A percentile compares a stretch with the other conserved stretches of the same genome.
phyloP scores from a whole-genome alignment of 1,284 basidiomycete genomes.

The Tilletiopsis washingtonensis region DNA sequence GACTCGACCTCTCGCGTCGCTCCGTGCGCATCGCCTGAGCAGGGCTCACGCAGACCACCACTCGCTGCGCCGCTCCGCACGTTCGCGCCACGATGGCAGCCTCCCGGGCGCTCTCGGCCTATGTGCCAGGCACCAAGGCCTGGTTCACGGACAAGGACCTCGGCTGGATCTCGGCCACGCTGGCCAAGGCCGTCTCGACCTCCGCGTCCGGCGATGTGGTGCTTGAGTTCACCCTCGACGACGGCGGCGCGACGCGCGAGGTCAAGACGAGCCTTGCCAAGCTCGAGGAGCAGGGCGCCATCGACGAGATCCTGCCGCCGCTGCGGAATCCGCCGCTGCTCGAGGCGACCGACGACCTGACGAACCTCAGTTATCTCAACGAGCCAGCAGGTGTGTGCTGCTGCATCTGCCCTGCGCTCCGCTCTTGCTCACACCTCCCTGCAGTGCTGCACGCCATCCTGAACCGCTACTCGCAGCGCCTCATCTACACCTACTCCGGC shows the following conservation, averaged over 20 bases:
- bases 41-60: too few species aligned
- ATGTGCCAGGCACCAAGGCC: conserved; percentile 47
- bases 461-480: conserved; percentile 91
- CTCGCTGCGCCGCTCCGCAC: too few species aligned
- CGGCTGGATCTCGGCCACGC: conserved; percentile 84
- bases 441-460: conserved; percentile 91
- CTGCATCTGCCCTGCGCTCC: neutral
- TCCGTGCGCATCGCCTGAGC: too few species aligned
- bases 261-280: conserved; percentile 34
- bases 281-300: conserved; percentile 23
- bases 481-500: conserved; percentile 97
- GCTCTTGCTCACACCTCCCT: conserved; percentile 1
- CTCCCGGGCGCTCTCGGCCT: conserved; percentile 39
- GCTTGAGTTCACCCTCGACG: conserved; percentile 38
- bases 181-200: conserved; percentile 51
- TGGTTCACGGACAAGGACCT: conserved; percentile 84
- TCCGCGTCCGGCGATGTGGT: conserved; percentile 26
- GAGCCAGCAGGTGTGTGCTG: conserved; percentile 78
- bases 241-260: conserved; percentile 26
- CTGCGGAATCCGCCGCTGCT: conserved; percentile 91
- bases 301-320: conserved; percentile 61
- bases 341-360: conserved; percentile 94
- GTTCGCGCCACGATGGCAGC: too few species aligned
- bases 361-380: conserved; percentile 93
- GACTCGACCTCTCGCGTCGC: too few species aligned